A percentile compares a stretch with the other conserved stretches of the same genome.
Conservation (phyloP, 1,284 basidiomycete genomes). For the Takashimella tepidaria region DNA sequence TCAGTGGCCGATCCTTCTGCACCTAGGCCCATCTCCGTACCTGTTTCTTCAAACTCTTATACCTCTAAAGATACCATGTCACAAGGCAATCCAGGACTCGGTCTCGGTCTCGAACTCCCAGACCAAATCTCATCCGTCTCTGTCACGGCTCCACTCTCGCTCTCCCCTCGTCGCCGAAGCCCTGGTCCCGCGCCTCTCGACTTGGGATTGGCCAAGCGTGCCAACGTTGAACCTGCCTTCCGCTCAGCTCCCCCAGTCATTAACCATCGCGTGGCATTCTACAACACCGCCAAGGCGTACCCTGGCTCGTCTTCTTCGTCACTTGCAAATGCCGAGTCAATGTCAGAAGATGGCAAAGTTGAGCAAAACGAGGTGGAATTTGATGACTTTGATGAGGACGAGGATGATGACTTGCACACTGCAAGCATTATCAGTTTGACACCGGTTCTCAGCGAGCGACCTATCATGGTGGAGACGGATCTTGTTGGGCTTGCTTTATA, state of each 20-base stretch:
- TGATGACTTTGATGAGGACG: slow-evolving; percentile 28
- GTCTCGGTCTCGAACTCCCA: slow-evolving; percentile 19
- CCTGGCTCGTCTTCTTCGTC: not conserved
- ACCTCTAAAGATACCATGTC: not conserved
- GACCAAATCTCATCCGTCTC: slow-evolving; percentile 10
- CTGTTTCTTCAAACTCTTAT: slow-evolving; percentile 4
- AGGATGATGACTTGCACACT: slow-evolving; percentile 37
- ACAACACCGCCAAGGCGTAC: slow-evolving; percentile 10
- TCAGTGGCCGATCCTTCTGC: slow-evolving; percentile 10
- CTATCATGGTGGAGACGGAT: not conserved
- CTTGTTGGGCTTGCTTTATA: not conserved
- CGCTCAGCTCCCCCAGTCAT: slow-evolving; percentile 28
- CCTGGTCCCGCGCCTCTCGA: slow-evolving; percentile 19
- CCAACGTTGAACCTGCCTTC: not conserved
- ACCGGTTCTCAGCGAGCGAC: slow-evolving; percentile 6
- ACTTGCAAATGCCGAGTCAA: not conserved
- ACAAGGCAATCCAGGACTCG: slow-evolving; percentile 18
- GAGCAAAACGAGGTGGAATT: slow-evolving; percentile 1
- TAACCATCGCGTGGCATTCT: slow-evolving; percentile 40
- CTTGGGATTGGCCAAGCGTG: slow-evolving; percentile 7
- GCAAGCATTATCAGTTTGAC: slow-evolving; percentile 38
- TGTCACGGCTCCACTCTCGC: slow-evolving; percentile 27
- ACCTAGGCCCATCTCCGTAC: slow-evolving; percentile 5
- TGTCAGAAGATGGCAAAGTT: not conserved
- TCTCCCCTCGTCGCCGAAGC: slow-evolving; percentile 9